phyloP scores from a whole-genome alignment of 2,329 filamentous ascomycete genomes.

The Aspergillus awamori region DNA sequence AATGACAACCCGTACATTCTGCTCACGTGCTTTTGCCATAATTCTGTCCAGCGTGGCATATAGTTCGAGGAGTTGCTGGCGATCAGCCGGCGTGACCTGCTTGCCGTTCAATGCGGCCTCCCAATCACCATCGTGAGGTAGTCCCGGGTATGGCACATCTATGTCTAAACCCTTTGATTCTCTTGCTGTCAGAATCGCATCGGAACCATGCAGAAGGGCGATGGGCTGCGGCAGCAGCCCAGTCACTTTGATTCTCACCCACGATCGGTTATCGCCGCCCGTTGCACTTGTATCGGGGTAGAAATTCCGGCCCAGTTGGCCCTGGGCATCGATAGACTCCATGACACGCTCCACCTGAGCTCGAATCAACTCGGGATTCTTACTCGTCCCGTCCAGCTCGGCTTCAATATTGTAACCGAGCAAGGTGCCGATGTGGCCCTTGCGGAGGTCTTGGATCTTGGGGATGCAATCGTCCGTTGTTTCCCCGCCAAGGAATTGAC shows the following conservation, averaged over 20 bases:
- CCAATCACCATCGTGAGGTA: neutral
- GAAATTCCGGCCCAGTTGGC: conserved; percentile 1
- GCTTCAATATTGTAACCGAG: conserved; percentile 12
- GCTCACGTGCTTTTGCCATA: too few relatives aligned
- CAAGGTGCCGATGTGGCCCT: too few relatives aligned
- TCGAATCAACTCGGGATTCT: neutral
- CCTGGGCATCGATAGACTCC: conserved; percentile 6
- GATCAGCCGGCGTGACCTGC: too few relatives aligned
- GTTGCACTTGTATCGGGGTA: neutral
- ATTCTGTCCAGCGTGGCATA: too few relatives aligned
- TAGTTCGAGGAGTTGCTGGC: too few relatives aligned
- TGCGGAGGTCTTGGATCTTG: too few relatives aligned
- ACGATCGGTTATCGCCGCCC: conserved; percentile 11
- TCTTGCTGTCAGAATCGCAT: conserved; percentile 2
- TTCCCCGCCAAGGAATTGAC: too few relatives aligned
- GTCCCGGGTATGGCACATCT: neutral
- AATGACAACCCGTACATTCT: neutral
- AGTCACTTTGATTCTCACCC: conserved; percentile 13
- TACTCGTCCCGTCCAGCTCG: conserved; percentile 10
- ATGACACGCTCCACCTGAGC: conserved; percentile 7
- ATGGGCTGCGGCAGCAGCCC: conserved; percentile 5
- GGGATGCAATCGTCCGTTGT: too few relatives aligned
- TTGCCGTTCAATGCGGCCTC: neutral
- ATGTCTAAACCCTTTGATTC: neutral
- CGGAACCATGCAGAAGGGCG: conserved; percentile 6